These are phyloP conservation scores for Talaromyces albobiverticillius DNA, from an alignment of 2,329 filamentous ascomycete genomes.

Conservation along the genomic window DNA sequence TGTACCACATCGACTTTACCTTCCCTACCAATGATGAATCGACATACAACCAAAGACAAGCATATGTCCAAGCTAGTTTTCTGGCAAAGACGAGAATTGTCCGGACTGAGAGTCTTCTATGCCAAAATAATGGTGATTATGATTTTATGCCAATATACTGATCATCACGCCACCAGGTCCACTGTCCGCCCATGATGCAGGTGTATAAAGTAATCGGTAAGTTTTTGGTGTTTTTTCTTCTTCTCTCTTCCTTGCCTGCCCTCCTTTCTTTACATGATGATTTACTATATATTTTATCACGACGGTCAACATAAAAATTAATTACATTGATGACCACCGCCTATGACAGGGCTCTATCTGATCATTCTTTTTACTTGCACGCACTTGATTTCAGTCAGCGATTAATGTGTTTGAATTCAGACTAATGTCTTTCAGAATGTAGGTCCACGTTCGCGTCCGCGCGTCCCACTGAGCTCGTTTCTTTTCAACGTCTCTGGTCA, in stretches of 20 bases:
- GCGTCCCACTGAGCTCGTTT: not conserved
- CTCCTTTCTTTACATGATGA: conserved; percentile 59
- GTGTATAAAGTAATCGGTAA: not conserved
- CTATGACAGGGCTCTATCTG: conserved; percentile 67
- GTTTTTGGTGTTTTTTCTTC: not conserved
- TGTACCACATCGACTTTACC: conserved; percentile 22
- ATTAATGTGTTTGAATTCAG: not conserved
- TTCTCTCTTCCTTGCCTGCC: too few relatives aligned
- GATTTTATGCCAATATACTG: conserved; percentile 10
- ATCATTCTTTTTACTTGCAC: conserved; percentile 16
- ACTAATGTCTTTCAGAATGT: conserved; percentile 8
- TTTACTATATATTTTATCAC: conserved; percentile 65
- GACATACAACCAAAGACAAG: conserved; percentile 83
- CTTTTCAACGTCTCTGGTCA: too few relatives aligned
- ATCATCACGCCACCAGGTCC: conserved; percentile 3
- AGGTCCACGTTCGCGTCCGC: not conserved
- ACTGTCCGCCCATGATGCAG: not conserved
- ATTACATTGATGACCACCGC: conserved; percentile 73
- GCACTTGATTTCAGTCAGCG: not conserved
- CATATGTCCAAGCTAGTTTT: conserved; percentile 83
- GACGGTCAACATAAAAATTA: conserved; percentile 76
- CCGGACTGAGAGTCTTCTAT: conserved; percentile 39
- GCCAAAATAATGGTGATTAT: conserved; percentile 10
- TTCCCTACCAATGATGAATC: conserved; percentile 67
- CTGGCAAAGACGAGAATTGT: conserved; percentile 53